Evolutionary conservation across 106 monocot genomes (phyloP), one percentile per base, ranked within the genome.

Genomic region (Allium fistulosum): DNA sequence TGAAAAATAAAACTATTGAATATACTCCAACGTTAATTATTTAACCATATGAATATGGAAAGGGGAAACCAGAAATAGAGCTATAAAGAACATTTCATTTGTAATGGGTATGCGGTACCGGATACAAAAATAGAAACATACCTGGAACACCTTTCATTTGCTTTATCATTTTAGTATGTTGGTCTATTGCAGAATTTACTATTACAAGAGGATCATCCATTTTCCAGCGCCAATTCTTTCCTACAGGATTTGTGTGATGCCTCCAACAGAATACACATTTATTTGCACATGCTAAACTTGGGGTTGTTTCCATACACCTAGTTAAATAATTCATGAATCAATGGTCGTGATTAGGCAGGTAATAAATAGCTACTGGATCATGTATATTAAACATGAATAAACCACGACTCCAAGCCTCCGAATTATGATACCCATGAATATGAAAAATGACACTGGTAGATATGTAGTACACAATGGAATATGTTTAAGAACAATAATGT

Each of bases 61-160:
- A 28, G 28, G 28, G 28, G 28, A 28, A 28, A 28, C 28, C 28
- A 28, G 3, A 28, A 28, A 28, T 28, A 28, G 28, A 28, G 28
- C 28, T 28, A 3, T 28, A 28, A 28, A 28, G 28, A 28, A 28
- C 28, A 28, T 28, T 28, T 28, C 1, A 28, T 1, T 3, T 28
- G 28, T 28, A 28, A 28, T 2, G 28, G 28, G 28, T 37, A 37
- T 37, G 37, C 22, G 22, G 2, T 58, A 57, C 15, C n/a, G 27
- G 45, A 57, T 47, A 10, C 17, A 18, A 58, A 17, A 17, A 57
- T 52, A 68, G 46, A 57, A 59, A 73, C 74, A 77, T 52, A 97
- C 97, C 97, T 77, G 97, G 97, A 16, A 97, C 97, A 61, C 97
- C 97, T 75, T 97, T 97, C 97, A 97, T 97, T 83, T 97, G 97